Base-by-base conservation (phyloP, 768 basidiomycete species). In the Floccularia luteovirens region DNA sequence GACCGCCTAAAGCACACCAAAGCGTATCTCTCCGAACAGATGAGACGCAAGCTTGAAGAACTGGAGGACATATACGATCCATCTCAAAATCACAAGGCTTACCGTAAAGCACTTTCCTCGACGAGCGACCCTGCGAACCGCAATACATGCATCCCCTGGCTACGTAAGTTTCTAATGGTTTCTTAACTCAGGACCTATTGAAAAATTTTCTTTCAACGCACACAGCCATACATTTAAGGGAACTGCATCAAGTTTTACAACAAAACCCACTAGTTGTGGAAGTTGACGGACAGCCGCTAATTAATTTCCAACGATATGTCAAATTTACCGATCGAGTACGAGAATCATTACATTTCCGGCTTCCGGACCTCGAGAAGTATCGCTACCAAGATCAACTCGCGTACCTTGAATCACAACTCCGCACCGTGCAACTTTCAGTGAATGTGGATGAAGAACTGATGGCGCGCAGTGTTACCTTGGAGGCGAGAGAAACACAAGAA, bases 241-340 rank as follows among this genome's bases (percentile, higher is more conserved):
- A 67, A 27, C 48, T 67, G 2, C 43, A 57, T 32, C 48, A 48
- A 7, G 54, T 62, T 12, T 56, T 69, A 3, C 49, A 57, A 32
- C 43, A 51, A 27, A 51, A 61, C 41, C 58, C 56, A n/a, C 34
- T 51, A 7, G 56, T 48, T 2, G 31, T 63, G 14, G 41, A 58
- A 21, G 41, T 53, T 8, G 58, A 64, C 24, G 59, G 62, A 16
- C 55, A 48, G 12, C 49, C 53, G 1, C 49, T 71, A 34, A 66
- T 74, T 54, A 70, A 72, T 50, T 72, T 67, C 37, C 43, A 55
- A 36, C 63, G 66, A 30, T 70, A 66, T 41, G 33, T 51, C 38
- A 55, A 58, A 24, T 66, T 69, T 34, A 61, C 61, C 39, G 55
- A 62, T 11, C 58, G 58, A 14, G 50, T 71, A 32, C 59, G 54